Evolutionary conservation across 1,139 yeast species (phyloP), one percentile per base, ranked within the genome.

Genomic region (Scheffersomyces quercinus): DNA sequence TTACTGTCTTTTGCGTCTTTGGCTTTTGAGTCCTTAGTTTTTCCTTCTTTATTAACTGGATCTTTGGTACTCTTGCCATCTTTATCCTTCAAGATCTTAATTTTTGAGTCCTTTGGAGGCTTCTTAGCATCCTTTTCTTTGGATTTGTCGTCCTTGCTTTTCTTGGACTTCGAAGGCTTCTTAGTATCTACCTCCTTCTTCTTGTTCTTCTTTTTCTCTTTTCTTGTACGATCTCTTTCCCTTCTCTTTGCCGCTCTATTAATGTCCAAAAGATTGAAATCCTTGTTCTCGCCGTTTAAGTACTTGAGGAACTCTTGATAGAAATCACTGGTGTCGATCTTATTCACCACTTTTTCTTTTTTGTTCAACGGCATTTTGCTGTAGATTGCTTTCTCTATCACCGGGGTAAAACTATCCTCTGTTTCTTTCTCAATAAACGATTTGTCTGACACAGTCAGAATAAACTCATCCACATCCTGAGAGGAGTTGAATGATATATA

Each of bases 361-460:
- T 37, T 32, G 12, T 29, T 28, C 20, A 41, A 34, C 4, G 64
- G 63, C 64, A 65, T 61, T 36, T 56, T 55, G 35, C 58, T 54
- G 40, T 52, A 62, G 7, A 64, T 39, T 1, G 67, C 55, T 39
- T 51, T 57, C 37, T 58, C 65, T 10, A 65, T 47, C 15, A 50
- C 41, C 0, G 71, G 71, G 12, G 60, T 50, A 34, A 62, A 51
- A 6, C 54, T 53, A 34, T 64, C 69, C 9, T 49, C 46, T 2
- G 60, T 49, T 4, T 52, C 55, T 16, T 50, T 50, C 13, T 57
- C 63, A 3, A 41, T 37, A 43, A 66, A 65, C 5, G 65, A 45
- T 43, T 55, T 57, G 3, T 59, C 62, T 29, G 46, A 44, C 5
- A 64, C 36, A 24, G 46, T 48, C 4, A 42, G 33, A 6, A 46